Evolutionary conservation across 805 yeast species (phyloP), one percentile per base, ranked within the genome.

Genomic region (Candida pseudoglaebosa): DNA sequence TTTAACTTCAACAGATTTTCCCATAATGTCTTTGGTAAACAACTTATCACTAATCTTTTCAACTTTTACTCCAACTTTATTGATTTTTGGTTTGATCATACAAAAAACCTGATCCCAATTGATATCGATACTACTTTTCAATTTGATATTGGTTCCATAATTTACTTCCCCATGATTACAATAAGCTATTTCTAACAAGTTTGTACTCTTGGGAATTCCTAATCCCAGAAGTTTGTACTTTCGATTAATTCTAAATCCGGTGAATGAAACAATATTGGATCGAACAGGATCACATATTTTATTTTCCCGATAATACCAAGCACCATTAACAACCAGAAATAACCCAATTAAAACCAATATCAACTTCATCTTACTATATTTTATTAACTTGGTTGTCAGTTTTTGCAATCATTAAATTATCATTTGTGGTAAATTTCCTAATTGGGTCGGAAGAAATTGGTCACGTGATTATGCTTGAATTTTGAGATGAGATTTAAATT

Each of bases 231-330:
- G 52, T 16, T 69, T 62, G 41, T 71, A 73, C 15, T 73, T 69
- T 36, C 81, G 62, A 36, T 71, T 71, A 2, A 80, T 57, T 39
- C 73, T 73, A 47, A 78, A 75, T 0, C 88, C 88, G 0, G 80
- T 66, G 46, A 71, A 81, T 1, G 73, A 69, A 9, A 59, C 37
- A 5, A 45, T 6, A 24, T 16, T 53, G 51, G n/a, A 42, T 19
- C 12, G 19, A 21, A 17, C 22, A 2, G 67, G 59, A 40, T 65
- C 63, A 49, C 77, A 71, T 2, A 52, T 47, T 38, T 49, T 61
- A 42, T 55, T 62, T 34, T 50, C 59, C 37, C 41, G 48, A 19
- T 49, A 45, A 19, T 53, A 46, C 61, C 60, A 55, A 21, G 56
- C 42, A 24, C 32, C 38, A 28, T 30, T 22, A 22, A 22, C 12